These are phyloP conservation scores for Leptoxyphium fumago DNA, from an alignment of 2,329 filamentous ascomycete genomes.

Conservation along the genomic window DNA sequence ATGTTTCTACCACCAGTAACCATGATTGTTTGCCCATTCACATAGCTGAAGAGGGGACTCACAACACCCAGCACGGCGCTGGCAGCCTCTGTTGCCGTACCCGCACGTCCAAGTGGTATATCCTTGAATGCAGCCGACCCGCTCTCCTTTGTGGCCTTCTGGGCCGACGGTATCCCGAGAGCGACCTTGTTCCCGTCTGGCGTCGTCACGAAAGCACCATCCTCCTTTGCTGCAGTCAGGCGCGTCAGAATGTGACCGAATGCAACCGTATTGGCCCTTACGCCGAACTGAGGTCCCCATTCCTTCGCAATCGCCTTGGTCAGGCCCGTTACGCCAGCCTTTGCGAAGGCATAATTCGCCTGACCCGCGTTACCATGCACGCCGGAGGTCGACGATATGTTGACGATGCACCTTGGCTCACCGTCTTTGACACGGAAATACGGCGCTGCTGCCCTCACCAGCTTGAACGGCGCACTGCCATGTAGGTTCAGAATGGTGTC, in stretches of 20 bases:
- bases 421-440: slow-evolving; percentile 81
- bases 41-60: slow-evolving; percentile 71
- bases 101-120: slow-evolving; percentile 65
- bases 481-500: slow-evolving; percentile 75
- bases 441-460: slow-evolving; percentile 63
- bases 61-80: slow-evolving; percentile 62
- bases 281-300: slow-evolving; percentile 74
- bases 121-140: slow-evolving; percentile 36
- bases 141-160: slow-evolving; percentile 30
- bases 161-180: slow-evolving; percentile 55
- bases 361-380: slow-evolving; percentile 83
- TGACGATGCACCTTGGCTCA: slow-evolving; percentile 64
- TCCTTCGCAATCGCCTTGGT: slow-evolving; percentile 85
- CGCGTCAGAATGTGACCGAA: slow-evolving; percentile 73
- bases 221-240: slow-evolving; percentile 71
- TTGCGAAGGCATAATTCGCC: slow-evolving; percentile 74
- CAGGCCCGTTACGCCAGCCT: slow-evolving; percentile 68
- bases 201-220: slow-evolving; percentile 62
- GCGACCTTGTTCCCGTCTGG: slow-evolving; percentile 62
- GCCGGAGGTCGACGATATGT: slow-evolving; percentile 69
- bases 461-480: slow-evolving; percentile 72
- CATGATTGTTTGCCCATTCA: slow-evolving; percentile 74
- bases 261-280: slow-evolving; percentile 68
- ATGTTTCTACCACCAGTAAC: slow-evolving; percentile 59
- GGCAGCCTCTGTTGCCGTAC: slow-evolving; percentile 67